phyloP scores from a whole-genome alignment of 2,329 filamentous ascomycete genomes.

The Pseudogymnoascus sp. region DNA sequence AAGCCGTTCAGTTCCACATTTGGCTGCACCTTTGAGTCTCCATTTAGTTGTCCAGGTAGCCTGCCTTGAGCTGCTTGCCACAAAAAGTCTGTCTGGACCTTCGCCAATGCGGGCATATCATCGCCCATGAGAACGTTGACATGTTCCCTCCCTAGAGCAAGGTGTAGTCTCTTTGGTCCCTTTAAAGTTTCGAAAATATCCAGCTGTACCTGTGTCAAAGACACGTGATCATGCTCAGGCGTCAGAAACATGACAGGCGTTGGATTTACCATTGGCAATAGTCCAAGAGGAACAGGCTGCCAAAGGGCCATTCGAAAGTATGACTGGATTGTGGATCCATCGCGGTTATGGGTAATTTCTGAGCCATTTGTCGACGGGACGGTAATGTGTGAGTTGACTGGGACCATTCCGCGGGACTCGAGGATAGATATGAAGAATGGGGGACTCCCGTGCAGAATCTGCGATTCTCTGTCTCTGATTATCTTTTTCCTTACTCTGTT shows the following conservation, averaged over 20 bases:
- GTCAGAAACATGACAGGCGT: conserved; percentile 13
- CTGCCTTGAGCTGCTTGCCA: conserved; percentile 9
- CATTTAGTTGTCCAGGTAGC: background rate
- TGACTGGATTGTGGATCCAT: conserved; percentile 5
- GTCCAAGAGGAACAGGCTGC: background rate
- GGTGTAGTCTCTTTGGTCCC: conserved; percentile 21
- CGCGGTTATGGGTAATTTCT: background rate
- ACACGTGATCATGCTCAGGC: conserved; percentile 12
- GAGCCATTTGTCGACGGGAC: background rate
- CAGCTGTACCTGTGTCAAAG: conserved; percentile 19
- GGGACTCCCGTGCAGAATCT: background rate
- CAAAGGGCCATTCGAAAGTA: background rate
- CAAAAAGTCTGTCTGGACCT: conserved; percentile 20
- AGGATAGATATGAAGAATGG: background rate
- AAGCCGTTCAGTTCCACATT: background rate
- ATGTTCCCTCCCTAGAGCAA: conserved; percentile 24
- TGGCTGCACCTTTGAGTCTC: background rate
- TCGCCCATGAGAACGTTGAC: conserved; percentile 24
- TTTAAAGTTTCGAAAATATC: conserved; percentile 19
- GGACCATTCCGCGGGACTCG: background rate
- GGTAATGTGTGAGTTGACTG: background rate
- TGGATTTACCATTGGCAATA: background rate
- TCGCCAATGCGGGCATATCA: conserved; percentile 17
- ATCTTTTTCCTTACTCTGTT: background rate
- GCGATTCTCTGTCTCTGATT: conserved; percentile 4